A percentile compares a stretch with the other conserved stretches of the same genome.
These are phyloP conservation scores for Suhomyces sp. DNA, from an alignment of 805 yeast genomes.

Conservation along the genomic window DNA sequence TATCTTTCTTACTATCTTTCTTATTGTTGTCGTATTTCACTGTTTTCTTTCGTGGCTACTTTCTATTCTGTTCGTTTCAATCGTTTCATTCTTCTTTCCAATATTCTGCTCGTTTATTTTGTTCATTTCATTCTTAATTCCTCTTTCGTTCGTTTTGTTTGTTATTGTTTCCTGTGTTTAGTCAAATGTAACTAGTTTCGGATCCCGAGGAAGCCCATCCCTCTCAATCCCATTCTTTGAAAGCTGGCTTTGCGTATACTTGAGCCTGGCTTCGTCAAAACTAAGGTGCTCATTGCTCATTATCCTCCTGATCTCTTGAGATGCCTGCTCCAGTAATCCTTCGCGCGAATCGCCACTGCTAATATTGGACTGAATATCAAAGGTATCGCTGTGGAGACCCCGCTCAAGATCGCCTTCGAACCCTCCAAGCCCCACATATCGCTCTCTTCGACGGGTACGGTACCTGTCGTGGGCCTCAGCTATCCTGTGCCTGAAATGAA, in stretches of 20 bases:
- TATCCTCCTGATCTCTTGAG: constrained; percentile 46
- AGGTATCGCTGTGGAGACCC: constrained; percentile 59
- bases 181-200: constrained; percentile 18
- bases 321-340: constrained; percentile 61
- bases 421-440: constrained; percentile 25
- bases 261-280: constrained; percentile 69
- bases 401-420: constrained; percentile 45
- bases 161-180: neutral
- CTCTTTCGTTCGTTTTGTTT: neutral
- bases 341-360: constrained; percentile 49
- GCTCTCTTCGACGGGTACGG: constrained; percentile 23
- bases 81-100: neutral
- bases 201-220: constrained; percentile 19
- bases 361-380: constrained; percentile 47
- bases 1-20: neutral
- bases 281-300: constrained; percentile 51
- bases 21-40: neutral
- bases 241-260: constrained; percentile 47
- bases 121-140: no score
- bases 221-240: constrained; percentile 19
- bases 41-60: no score
- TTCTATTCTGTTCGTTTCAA: neutral
- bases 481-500: constrained; percentile 32
- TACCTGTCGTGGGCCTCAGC: constrained; percentile 26
- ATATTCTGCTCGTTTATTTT: neutral